These are phyloP conservation scores for Candida sanyaensis DNA, from an alignment of 1,139 yeast species.

Conservation along the genomic window DNA sequence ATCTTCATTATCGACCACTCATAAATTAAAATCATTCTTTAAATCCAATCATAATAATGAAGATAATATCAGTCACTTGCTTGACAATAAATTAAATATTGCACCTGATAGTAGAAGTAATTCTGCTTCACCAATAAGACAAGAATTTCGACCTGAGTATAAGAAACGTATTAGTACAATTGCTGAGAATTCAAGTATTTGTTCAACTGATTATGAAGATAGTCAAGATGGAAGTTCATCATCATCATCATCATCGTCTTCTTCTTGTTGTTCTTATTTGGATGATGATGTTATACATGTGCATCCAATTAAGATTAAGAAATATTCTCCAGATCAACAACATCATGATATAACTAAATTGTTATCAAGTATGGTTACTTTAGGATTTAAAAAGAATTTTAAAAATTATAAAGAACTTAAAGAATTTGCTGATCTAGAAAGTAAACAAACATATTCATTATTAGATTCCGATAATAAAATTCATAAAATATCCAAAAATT, in stretches of 20 bases:
- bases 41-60: not conserved
- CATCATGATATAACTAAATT: conserved; percentile 22
- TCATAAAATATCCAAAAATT: conserved; percentile 23
- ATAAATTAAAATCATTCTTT: conserved; percentile 7
- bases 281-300: conserved; percentile 24
- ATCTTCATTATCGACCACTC: not conserved
- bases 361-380: conserved; percentile 36
- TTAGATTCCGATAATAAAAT: conserved; percentile 25
- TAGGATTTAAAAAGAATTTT: conserved; percentile 22
- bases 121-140: not conserved
- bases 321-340: conserved; percentile 9
- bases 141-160: not conserved
- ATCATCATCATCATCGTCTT: too few relatives aligned
- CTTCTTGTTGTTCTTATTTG: too few relatives aligned
- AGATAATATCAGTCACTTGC: not conserved
- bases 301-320: conserved; percentile 27
- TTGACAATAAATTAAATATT: conserved; percentile 1
- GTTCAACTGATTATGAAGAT: conserved; percentile 10
- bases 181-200: conserved; percentile 16
- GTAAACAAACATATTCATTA: conserved; percentile 29
- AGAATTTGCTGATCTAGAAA: conserved; percentile 33
- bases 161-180: conserved; percentile 25
- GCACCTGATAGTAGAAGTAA: not conserved
- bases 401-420: conserved; percentile 13
- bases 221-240: not conserved